Conservation (phyloP, 2,329 filamentous ascomycete genomes). For the Colletotrichum lindemuthianum region DNA sequence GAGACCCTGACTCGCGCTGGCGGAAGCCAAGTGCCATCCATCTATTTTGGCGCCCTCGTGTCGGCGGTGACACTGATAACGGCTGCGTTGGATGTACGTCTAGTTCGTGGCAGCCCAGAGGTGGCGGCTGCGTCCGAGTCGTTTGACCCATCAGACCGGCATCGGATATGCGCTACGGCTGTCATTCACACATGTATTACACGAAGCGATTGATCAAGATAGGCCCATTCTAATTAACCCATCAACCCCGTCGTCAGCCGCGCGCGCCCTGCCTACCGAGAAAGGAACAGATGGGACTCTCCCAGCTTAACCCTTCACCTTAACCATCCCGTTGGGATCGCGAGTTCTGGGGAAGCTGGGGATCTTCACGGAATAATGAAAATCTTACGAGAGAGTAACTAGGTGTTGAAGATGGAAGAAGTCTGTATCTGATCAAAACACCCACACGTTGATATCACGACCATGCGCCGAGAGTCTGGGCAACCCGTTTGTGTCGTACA, state of each 20-base stretch:
- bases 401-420: not conserved
- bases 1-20: constrained; percentile 26
- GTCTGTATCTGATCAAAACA: not conserved
- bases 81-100: constrained; percentile 1
- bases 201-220: constrained; percentile 25
- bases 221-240: constrained; percentile 12
- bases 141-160: too few species aligned
- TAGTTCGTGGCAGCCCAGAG: too few species aligned
- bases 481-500: not conserved
- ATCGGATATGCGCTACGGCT: too few species aligned
- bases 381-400: not conserved
- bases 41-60: too few species aligned
- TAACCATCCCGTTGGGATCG: constrained; percentile 1
- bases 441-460: not conserved
- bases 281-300: not conserved
- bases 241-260: not conserved
- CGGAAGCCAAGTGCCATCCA: not conserved
- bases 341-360: not conserved
- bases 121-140: not conserved
- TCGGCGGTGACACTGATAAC: constrained; percentile 17
- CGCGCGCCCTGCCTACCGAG: not conserved
- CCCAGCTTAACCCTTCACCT: constrained; percentile 9
- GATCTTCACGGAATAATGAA: not conserved
- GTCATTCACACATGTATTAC: not conserved
- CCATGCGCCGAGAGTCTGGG: constrained; percentile 10